Percentiles rank a stretch among this genome's conserved stretches.
Evolutionary conservation across 495 filamentous ascomycete species (phyloP).

Genomic region (Lindgomyces ingoldianus): DNA sequence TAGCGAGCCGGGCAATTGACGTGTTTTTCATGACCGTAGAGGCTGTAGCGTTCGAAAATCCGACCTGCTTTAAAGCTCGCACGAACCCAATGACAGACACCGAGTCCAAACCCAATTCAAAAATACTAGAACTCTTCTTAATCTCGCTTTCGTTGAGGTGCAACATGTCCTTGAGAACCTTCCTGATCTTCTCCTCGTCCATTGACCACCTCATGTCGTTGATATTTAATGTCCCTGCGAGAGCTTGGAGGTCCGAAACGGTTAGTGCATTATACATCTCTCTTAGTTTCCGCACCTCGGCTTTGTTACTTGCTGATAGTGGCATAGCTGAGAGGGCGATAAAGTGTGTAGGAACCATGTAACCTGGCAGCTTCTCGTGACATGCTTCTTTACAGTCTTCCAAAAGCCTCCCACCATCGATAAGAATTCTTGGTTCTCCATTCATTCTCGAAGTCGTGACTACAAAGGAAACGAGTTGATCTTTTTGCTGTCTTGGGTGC

Average conservation of each 20-base stretch:
- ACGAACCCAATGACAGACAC: constrained; percentile 72
- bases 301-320: constrained; percentile 73
- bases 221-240: constrained; percentile 44
- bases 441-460: constrained; percentile 37
- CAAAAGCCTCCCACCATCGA: constrained; percentile 33
- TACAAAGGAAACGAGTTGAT: constrained; percentile 72
- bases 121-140: constrained; percentile 63
- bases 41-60: constrained; percentile 59
- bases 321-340: constrained; percentile 64
- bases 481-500: constrained; percentile 62
- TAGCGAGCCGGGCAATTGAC: constrained; percentile 52
- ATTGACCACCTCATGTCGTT: constrained; percentile 43
- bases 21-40: constrained; percentile 68
- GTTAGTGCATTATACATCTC: constrained; percentile 59
- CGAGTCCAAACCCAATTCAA: constrained; percentile 80
- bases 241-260: constrained; percentile 57
- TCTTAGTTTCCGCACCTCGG: constrained; percentile 63
- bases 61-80: constrained; percentile 44
- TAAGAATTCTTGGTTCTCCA: constrained; percentile 20
- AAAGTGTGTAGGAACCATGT: constrained; percentile 78
- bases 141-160: constrained; percentile 50
- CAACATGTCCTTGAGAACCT: constrained; percentile 55
- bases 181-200: constrained; percentile 52
- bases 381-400: constrained; percentile 55
- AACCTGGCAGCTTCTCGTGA: constrained; percentile 60